phyloP scores from a whole-genome alignment of 208 protist genomes.

The Leishmania tropica region DNA sequence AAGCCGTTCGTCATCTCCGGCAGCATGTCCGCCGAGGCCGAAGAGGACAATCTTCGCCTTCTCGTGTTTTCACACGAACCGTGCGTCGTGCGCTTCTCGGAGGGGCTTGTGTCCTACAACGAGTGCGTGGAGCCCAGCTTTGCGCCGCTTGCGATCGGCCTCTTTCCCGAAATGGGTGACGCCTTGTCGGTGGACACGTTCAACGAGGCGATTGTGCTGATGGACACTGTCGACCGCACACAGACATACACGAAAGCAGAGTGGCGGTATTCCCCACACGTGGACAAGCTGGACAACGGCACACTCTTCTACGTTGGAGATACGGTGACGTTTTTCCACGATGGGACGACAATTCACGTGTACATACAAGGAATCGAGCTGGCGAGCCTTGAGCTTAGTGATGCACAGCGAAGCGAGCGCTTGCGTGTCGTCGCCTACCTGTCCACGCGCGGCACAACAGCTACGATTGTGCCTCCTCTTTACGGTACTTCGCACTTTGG shows the following conservation, averaged over 20 bases:
- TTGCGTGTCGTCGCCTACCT: slow-evolving; percentile 73
- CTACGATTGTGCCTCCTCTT: slow-evolving; percentile 70
- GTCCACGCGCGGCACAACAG: slow-evolving; percentile 67
- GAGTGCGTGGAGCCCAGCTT: slow-evolving; percentile 52
- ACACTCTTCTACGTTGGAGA: slow-evolving; percentile 83
- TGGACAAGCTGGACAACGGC: slow-evolving; percentile 34
- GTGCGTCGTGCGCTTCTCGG: slow-evolving; percentile 47
- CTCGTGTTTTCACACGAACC: slow-evolving; percentile 70
- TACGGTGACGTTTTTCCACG: slow-evolving; percentile 67
- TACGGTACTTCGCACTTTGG: slow-evolving; percentile 78
- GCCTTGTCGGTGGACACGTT: slow-evolving; percentile 29
- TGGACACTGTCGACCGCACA: slow-evolving; percentile 66
- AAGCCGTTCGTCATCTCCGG: slow-evolving; percentile 72
- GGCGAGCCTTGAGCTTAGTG: slow-evolving; percentile 30
- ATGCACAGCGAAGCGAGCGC: slow-evolving; percentile 32
- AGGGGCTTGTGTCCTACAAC: slow-evolving; percentile 61
- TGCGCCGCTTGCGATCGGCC: slow-evolving; percentile 59
- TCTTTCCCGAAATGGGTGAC: slow-evolving; percentile 47
- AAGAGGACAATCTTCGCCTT: slow-evolving; percentile 61
- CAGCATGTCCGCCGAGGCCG: slow-evolving; percentile 41
- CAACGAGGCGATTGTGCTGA: slow-evolving; percentile 49
- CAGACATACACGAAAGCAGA: slow-evolving; percentile 33
- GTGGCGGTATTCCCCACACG: slow-evolving; percentile 57
- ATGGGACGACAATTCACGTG: slow-evolving; percentile 36
- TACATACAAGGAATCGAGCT: slow-evolving; percentile 45